Conservation (phyloP, 1,139 yeast species). For the Sugiyamaella japonica region DNA sequence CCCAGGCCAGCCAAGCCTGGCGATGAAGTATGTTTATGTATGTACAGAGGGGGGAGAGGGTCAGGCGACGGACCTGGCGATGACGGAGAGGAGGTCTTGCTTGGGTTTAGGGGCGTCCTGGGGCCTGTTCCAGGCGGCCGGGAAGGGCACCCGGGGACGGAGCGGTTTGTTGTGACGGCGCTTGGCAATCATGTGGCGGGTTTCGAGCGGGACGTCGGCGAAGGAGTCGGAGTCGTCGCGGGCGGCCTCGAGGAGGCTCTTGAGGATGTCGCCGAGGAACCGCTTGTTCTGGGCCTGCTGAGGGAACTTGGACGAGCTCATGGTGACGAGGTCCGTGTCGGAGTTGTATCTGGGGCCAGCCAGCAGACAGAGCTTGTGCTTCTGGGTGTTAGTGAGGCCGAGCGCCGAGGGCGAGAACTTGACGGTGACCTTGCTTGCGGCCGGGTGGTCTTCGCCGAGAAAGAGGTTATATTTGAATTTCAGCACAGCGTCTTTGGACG, state of each 20-base stretch:
- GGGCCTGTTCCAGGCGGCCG: constrained; percentile 84
- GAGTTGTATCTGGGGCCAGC: constrained; percentile 78
- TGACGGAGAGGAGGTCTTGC: constrained; percentile 28
- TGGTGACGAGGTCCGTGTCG: constrained; percentile 56
- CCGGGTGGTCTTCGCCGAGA: constrained; percentile 71
- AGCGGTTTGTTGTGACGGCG: constrained; percentile 41
- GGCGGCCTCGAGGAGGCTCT: constrained; percentile 62
- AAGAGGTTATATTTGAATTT: constrained; percentile 70
- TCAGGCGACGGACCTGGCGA: constrained; percentile 8
- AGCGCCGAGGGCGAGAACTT: constrained; percentile 56
- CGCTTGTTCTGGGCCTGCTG: constrained; percentile 87
- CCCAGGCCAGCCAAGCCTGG: not conserved
- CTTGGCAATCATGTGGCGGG: constrained; percentile 59
- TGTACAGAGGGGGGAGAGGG: not conserved
- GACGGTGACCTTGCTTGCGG: constrained; percentile 68
- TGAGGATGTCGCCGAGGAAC: constrained; percentile 63
- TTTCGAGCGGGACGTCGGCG: constrained; percentile 78
- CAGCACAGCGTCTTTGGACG: constrained; percentile 49
- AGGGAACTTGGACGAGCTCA: constrained; percentile 62
- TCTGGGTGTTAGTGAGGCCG: constrained; percentile 49
- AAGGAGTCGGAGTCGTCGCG: constrained; percentile 63
- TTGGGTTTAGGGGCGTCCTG: constrained; percentile 33
- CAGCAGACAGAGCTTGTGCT: constrained; percentile 74
- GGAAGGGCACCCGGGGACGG: constrained; percentile 51
- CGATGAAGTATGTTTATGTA: not conserved